A percentile compares a stretch with the other conserved stretches of the same genome.
Evolutionary conservation across 805 yeast species (phyloP).

Genomic region (Hanseniaspora guilliermondii): DNA sequence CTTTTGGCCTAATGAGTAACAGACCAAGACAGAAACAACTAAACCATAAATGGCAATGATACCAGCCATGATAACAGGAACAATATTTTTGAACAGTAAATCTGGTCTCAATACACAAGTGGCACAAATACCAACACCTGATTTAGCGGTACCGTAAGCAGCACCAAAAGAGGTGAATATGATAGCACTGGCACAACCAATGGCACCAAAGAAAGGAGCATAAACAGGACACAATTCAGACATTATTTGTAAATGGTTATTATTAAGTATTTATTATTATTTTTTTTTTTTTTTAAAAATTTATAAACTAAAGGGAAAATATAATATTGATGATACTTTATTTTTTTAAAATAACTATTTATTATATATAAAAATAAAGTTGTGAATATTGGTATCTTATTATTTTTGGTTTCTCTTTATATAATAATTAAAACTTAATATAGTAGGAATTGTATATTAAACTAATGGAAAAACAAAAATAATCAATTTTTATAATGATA

Average conservation of each 20-base stretch:
- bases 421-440: too few species aligned
- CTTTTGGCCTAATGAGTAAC: conserved; percentile 75
- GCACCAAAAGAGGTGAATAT: conserved; percentile 99
- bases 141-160: conserved; percentile 96
- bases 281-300: background rate
- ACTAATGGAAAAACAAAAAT: too few species aligned
- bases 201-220: conserved; percentile 94
- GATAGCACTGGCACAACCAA: conserved; percentile 98
- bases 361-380: too few species aligned
- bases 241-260: background rate
- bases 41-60: conserved; percentile 96
- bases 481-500: too few species aligned
- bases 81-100: conserved; percentile 79
- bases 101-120: conserved; percentile 97
- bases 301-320: background rate
- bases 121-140: conserved; percentile 99
- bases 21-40: conserved; percentile 88
- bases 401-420: too few species aligned
- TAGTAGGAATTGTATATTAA: too few species aligned
- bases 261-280: background rate
- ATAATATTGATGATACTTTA: background rate
- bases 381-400: too few species aligned
- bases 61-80: conserved; percentile 99
- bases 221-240: conserved; percentile 28
- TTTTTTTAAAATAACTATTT: background rate